Conservation (phyloP, 2,329 filamentous ascomycete genomes). For the Monilinia laxa region DNA sequence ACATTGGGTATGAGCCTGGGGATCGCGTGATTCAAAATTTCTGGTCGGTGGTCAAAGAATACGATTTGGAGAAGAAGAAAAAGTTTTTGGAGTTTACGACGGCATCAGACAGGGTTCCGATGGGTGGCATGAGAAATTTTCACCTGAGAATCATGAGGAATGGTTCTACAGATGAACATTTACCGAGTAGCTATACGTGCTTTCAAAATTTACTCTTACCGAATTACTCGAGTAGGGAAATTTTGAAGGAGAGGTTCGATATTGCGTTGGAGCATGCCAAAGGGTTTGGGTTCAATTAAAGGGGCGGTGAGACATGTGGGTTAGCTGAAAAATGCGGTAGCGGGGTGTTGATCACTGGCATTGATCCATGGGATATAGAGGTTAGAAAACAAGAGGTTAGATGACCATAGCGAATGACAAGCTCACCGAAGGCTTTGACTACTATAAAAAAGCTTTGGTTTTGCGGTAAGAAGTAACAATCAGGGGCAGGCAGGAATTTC, state of each 20-base stretch:
- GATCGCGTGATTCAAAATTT: slow-evolving; percentile 75
- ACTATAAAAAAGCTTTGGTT: slow-evolving; percentile 67
- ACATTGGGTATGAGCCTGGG: slow-evolving; percentile 74
- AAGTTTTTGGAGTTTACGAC: slow-evolving; percentile 91
- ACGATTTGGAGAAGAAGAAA: slow-evolving; percentile 66
- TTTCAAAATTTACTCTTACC: slow-evolving; percentile 87
- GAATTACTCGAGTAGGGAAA: slow-evolving; percentile 70
- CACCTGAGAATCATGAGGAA: slow-evolving; percentile 83
- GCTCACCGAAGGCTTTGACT: slow-evolving; percentile 62
- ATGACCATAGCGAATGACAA: slow-evolving; percentile 50
- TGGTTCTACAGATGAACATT: slow-evolving; percentile 59
- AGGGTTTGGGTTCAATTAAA: slow-evolving; percentile 79
- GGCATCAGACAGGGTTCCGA: slow-evolving; percentile 84
- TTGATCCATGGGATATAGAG: too few relatives aligned
- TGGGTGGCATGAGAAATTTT: slow-evolving; percentile 78
- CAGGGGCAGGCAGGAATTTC: slow-evolving; percentile 71
- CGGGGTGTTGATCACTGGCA: background rate
- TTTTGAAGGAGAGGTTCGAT: slow-evolving; percentile 71
- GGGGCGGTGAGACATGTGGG: background rate
- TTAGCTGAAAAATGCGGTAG: background rate
- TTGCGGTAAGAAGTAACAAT: slow-evolving; percentile 78
- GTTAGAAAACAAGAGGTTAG: slow-evolving; percentile 39
- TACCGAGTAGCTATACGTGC: slow-evolving; percentile 91
- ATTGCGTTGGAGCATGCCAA: slow-evolving; percentile 85
- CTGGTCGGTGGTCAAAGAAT: slow-evolving; percentile 75